These are phyloP conservation scores for Candida alai DNA, from an alignment of 805 yeast species.

Conservation along the genomic window DNA sequence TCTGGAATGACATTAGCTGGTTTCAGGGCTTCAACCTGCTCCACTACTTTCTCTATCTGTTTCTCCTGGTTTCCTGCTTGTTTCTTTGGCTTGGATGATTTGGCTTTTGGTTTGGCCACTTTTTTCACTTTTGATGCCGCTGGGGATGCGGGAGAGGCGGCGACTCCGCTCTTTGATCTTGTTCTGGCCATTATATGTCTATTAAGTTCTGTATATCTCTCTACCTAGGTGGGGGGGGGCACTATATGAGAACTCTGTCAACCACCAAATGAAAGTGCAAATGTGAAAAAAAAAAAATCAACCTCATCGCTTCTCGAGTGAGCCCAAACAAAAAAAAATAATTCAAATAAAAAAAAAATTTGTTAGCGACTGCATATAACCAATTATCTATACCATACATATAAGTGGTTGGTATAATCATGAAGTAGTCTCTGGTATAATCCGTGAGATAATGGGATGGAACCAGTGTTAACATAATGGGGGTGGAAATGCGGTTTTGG, in stretches of 20 bases:
- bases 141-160: slow-evolving; percentile 20
- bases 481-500: slow-evolving; percentile 38
- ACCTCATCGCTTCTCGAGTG: slow-evolving; percentile 4
- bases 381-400: not conserved
- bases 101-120: slow-evolving; percentile 34
- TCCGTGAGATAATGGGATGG: no score
- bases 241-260: no score
- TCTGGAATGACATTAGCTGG: slow-evolving; percentile 15
- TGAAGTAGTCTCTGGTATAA: no score
- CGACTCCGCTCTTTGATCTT: slow-evolving; percentile 26
- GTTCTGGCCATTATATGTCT: slow-evolving; percentile 26
- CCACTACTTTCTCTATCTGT: slow-evolving; percentile 1
- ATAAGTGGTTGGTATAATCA: no score
- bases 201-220: not conserved
- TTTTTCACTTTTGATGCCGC: slow-evolving; percentile 11
- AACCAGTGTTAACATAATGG: not conserved
- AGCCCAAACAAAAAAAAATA: not conserved
- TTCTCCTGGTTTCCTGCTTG: slow-evolving; percentile 2
- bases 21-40: not conserved
- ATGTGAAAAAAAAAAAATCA: not conserved
- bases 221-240: slow-evolving; percentile 1
- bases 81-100: slow-evolving; percentile 7
- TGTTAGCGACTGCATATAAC: slow-evolving; percentile 6
- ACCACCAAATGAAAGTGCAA: no score
- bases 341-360: not conserved